Base-by-base conservation (phyloP, 495 filamentous ascomycete genomes). In the Aspergillus baeticus region DNA sequence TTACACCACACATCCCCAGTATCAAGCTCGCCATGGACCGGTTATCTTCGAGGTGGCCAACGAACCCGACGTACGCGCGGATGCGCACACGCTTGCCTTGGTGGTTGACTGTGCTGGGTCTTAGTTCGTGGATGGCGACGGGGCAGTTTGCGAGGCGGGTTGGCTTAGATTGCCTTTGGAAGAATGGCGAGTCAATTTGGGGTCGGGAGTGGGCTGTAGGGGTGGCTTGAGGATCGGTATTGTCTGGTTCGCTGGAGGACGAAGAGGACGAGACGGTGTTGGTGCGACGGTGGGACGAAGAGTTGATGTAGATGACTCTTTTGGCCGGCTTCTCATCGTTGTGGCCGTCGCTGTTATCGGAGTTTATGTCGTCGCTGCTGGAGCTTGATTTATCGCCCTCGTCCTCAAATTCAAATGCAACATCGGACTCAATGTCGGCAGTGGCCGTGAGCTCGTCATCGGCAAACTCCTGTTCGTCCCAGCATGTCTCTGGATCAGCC, bases 11-110 rank as follows among this genome's bases (percentile, higher is more conserved):
- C 48, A 57, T 53, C 2, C 59, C 59, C 54, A 61, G 22, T 20
- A 61, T 61, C 59, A 61, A 45, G n/a, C 41, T 42, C 14, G 39
- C 50, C 54, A 61, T 50, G 6, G 53, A 57, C 11, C 49, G 59
- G 22, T 53, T 57, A 50, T 61, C 59, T 18, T 57, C 59, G 26
- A 57, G 42, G 33, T 61, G 59, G n/a, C 59, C 59, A n/a, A 61
- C 59, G 17, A 61, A 61, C 20, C 53, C 59, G 13, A 61, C 38
- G 38, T 49, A 57, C 21, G 53, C 59, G 10, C 37, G 35, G 6
- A 49, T 18, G 33, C 41, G 18, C 11, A 36, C 5, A 18, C 45
- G 39, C 43, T 43, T 0, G 11, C 35, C 43, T 21, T 18, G 18
- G 26, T 23, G 18, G 17, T 10, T 17, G 8, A 8, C 22, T 3